Conservation (phyloP, 441 rosid genomes). For the Populus hybrid region DNA sequence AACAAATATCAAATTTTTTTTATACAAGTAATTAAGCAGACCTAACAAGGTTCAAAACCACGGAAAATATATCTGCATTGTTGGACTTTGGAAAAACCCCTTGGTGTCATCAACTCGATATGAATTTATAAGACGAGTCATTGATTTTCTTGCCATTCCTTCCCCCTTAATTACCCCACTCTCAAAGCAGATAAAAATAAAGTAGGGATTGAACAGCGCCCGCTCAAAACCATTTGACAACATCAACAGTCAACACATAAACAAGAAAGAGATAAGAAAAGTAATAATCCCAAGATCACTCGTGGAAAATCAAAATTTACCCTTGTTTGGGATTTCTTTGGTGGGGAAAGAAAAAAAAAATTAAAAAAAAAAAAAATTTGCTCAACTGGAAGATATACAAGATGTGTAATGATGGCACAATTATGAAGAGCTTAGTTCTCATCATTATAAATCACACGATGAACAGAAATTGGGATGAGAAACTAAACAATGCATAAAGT, state of each 20-base stretch:
- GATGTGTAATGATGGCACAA: constrained; percentile 19
- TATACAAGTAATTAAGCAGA: too few species aligned
- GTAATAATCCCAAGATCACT: neutral
- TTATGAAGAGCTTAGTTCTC: constrained; percentile 23
- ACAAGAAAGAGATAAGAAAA: neutral
- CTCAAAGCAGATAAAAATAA: neutral
- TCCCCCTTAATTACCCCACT: neutral
- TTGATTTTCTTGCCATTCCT: neutral
- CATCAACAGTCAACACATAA: neutral
- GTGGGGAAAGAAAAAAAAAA: neutral
- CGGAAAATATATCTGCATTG: neutral
- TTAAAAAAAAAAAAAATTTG: neutral
- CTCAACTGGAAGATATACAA: constrained; percentile 20
- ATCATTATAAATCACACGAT: constrained; percentile 6
- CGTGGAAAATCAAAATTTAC: neutral
- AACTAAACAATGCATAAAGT: constrained; percentile 13
- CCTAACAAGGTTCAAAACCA: neutral
- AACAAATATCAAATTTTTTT: too few species aligned
- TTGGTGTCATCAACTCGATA: neutral
- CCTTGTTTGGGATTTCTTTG: neutral
- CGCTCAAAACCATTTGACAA: neutral
- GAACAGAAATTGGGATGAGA: constrained; percentile 26
- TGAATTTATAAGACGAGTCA: neutral
- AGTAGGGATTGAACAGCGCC: neutral
- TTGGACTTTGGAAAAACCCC: neutral